phyloP scores from a whole-genome alignment of 441 rosid genomes.

The Pelargonium fulgidum region DNA sequence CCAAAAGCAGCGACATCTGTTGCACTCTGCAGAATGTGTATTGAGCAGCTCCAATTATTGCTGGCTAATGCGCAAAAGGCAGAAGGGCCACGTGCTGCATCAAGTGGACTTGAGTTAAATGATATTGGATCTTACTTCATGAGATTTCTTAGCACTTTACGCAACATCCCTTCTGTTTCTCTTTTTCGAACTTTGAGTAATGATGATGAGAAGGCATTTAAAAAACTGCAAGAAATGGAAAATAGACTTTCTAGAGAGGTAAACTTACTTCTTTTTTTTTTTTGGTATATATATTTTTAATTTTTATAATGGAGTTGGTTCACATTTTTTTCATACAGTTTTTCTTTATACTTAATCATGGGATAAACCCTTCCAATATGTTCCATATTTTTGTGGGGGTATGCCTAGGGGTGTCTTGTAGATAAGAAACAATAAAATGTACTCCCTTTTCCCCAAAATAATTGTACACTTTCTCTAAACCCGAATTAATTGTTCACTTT shows the following conservation, averaged over 20 bases:
- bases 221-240: conserved; percentile 65
- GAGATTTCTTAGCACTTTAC: conserved; percentile 73
- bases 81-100: conserved; percentile 40
- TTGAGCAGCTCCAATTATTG: conserved; percentile 81
- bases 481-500: too few relatives aligned
- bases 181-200: conserved; percentile 64
- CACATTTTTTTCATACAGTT: not conserved
- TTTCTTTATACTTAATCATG: not conserved
- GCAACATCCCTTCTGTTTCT: conserved; percentile 89
- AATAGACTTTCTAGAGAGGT: conserved; percentile 70
- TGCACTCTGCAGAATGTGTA: conserved; percentile 72
- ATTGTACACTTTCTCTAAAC: too few relatives aligned
- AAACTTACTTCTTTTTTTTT: conserved; percentile 6
- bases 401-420: too few relatives aligned
- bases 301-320: too few relatives aligned
- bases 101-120: conserved; percentile 46
- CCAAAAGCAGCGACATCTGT: conserved; percentile 69
- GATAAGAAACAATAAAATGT: too few relatives aligned
- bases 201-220: conserved; percentile 70
- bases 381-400: too few relatives aligned
- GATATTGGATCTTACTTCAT: conserved; percentile 80
- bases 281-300: not conserved
- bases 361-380: not conserved
- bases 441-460: too few relatives aligned
- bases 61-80: conserved; percentile 69